These are phyloP conservation scores for Coemansia sp. DNA, from an alignment of 192 early-diverging fungal species.

Conservation along the genomic window DNA sequence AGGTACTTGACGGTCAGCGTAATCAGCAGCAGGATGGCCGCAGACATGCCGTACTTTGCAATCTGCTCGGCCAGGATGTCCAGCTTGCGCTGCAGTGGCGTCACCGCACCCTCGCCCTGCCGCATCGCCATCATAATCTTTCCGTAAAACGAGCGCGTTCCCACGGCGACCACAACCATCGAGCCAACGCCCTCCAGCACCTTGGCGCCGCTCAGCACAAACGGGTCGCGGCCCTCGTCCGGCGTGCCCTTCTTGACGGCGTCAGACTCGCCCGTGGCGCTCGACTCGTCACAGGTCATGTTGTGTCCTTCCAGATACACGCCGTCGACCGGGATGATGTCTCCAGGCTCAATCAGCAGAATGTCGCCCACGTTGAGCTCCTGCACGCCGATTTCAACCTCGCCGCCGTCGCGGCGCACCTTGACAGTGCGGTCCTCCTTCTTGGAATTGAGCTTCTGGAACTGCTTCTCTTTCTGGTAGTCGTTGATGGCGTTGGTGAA, in stretches of 20 bases:
- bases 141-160: conserved; percentile 83
- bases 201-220: conserved; percentile 89
- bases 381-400: conserved; percentile 69
- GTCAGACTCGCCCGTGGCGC: conserved; percentile 90
- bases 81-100: conserved; percentile 93
- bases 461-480: conserved; percentile 86
- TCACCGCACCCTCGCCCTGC: conserved; percentile 57
- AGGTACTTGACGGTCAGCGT: conserved; percentile 65
- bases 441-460: conserved; percentile 82
- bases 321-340: conserved; percentile 95
- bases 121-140: conserved; percentile 89
- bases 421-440: conserved; percentile 82
- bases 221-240: conserved; percentile 60
- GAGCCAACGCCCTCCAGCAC: conserved; percentile 85
- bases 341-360: conserved; percentile 81
- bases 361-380: conserved; percentile 92
- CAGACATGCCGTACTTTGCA: conserved; percentile 86
- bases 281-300: conserved; percentile 83
- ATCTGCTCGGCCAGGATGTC: conserved; percentile 88
- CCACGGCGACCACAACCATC: conserved; percentile 84
- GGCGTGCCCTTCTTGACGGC: conserved; percentile 72
- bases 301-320: conserved; percentile 77
- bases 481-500: conserved; percentile 89
- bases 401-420: conserved; percentile 70
- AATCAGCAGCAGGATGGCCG: conserved; percentile 83